These are phyloP conservation scores for Vitis riparia DNA, from an alignment of 164 flowering plant genomes.

Conservation along the genomic window DNA sequence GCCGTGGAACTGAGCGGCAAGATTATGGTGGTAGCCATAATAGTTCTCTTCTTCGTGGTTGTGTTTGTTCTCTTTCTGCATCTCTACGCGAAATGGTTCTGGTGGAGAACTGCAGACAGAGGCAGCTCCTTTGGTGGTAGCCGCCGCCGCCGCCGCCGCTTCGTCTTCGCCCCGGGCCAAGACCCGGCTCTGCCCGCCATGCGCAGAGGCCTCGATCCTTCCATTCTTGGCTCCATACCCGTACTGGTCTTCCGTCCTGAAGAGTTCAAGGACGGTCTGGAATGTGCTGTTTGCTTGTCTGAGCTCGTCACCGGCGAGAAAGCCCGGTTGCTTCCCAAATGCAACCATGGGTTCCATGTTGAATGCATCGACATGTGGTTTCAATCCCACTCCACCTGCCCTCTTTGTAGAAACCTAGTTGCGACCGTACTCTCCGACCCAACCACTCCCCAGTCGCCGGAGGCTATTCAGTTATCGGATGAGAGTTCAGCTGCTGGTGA, in stretches of 20 bases:
- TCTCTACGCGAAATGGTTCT: slow-evolving; percentile 66
- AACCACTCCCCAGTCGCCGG: not conserved
- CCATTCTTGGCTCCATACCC: slow-evolving; percentile 53
- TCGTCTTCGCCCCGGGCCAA: slow-evolving; percentile 45
- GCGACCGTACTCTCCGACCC: slow-evolving; percentile 12
- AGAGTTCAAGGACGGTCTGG: slow-evolving; percentile 56
- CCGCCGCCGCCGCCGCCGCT: slow-evolving; percentile 30
- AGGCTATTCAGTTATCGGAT: not conserved
- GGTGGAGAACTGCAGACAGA: slow-evolving; percentile 42
- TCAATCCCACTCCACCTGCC: slow-evolving; percentile 84
- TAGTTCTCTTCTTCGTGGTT: slow-evolving; percentile 56
- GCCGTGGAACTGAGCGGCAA: slow-evolving; percentile 44
- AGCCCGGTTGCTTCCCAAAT: slow-evolving; percentile 60
- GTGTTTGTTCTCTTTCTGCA: slow-evolving; percentile 66
- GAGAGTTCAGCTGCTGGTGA: slow-evolving; percentile 11
- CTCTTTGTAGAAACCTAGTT: slow-evolving; percentile 59
- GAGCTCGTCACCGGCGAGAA: slow-evolving; percentile 65
- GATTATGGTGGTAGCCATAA: slow-evolving; percentile 56
- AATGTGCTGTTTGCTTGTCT: slow-evolving; percentile 73
- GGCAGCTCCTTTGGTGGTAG: slow-evolving; percentile 3
- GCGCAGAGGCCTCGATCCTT: slow-evolving; percentile 53
- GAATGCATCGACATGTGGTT: slow-evolving; percentile 93
- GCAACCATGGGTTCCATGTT: slow-evolving; percentile 79
- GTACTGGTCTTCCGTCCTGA: slow-evolving; percentile 30
- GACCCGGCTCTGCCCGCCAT: slow-evolving; percentile 18